Conservation (phyloP, 2,329 filamentous ascomycete species). For the Penicillium fuscoglaucum region DNA sequence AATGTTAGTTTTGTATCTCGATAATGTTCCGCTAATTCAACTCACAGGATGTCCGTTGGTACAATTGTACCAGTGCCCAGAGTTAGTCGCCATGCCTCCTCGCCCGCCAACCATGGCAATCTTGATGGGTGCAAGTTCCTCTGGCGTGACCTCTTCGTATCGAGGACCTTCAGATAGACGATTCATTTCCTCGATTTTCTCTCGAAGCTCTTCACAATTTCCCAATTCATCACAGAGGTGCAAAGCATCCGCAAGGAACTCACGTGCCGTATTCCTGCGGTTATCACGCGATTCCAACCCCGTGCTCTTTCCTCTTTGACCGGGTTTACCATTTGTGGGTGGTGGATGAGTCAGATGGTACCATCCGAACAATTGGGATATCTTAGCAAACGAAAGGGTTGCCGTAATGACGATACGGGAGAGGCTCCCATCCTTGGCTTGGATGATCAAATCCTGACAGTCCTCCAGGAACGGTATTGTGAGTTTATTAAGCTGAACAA, state of each 20-base stretch:
- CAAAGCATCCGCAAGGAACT: background rate
- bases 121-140: constrained; percentile 14
- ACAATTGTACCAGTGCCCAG: constrained; percentile 19
- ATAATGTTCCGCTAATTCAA: background rate
- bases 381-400: constrained; percentile 7
- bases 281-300: background rate
- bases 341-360: constrained; percentile 1
- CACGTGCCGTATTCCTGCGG: background rate
- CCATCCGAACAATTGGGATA: background rate
- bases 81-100: constrained; percentile 14
- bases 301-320: background rate
- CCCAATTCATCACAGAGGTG: constrained; percentile 6
- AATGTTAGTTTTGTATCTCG: background rate
- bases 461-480: too few species aligned
- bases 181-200: constrained; percentile 3
- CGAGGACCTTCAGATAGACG: constrained; percentile 1
- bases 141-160: constrained; percentile 10
- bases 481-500: too few species aligned
- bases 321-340: background rate
- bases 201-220: constrained; percentile 3
- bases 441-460: too few species aligned
- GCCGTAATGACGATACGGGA: background rate
- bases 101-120: constrained; percentile 11
- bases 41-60: constrained; percentile 15
- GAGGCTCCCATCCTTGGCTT: too few species aligned